phyloP scores from a whole-genome alignment of 495 filamentous ascomycete species.

The Aspergillus carlsbadensis region DNA sequence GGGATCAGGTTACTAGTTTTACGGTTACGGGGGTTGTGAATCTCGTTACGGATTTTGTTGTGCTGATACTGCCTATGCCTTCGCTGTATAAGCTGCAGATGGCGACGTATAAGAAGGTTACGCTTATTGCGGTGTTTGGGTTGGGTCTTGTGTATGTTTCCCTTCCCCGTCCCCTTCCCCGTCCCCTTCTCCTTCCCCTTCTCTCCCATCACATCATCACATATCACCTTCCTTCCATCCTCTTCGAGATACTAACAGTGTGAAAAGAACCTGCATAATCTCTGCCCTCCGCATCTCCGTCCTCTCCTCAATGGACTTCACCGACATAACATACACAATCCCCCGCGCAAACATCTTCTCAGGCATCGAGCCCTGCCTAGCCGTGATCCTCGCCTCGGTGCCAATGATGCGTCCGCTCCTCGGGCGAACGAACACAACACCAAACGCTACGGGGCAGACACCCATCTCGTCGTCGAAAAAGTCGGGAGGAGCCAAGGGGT shows the following conservation, averaged over 20 bases:
- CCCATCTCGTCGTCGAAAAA: neutral
- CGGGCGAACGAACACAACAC: conserved; percentile 1
- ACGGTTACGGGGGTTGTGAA: conserved; percentile 38
- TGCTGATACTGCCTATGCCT: conserved; percentile 32
- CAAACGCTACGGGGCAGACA: neutral
- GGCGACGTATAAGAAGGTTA: conserved; percentile 19
- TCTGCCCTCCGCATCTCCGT: conserved; percentile 19
- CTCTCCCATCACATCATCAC: too few relatives aligned
- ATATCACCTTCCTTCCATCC: neutral
- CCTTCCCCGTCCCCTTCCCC: neutral
- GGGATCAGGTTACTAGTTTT: conserved; percentile 33
- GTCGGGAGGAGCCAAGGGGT: neutral
- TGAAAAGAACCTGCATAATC: conserved; percentile 15
- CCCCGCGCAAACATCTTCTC: conserved; percentile 21
- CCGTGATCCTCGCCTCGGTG: conserved; percentile 20
- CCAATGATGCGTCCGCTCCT: conserved; percentile 24
- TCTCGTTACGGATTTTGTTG: conserved; percentile 44
- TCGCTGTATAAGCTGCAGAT: conserved; percentile 17
- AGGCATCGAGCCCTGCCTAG: conserved; percentile 24
- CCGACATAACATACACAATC: conserved; percentile 18
- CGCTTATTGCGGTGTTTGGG: conserved; percentile 17
- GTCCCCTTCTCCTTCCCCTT: too few relatives aligned
- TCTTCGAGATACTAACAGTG: neutral
- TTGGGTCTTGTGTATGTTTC: conserved; percentile 14
- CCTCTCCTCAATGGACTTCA: conserved; percentile 14